Percentiles rank a stretch among this genome's conserved stretches.
Conservation (phyloP, 768 basidiomycete genomes). For the Trametes cinnabarina region DNA sequence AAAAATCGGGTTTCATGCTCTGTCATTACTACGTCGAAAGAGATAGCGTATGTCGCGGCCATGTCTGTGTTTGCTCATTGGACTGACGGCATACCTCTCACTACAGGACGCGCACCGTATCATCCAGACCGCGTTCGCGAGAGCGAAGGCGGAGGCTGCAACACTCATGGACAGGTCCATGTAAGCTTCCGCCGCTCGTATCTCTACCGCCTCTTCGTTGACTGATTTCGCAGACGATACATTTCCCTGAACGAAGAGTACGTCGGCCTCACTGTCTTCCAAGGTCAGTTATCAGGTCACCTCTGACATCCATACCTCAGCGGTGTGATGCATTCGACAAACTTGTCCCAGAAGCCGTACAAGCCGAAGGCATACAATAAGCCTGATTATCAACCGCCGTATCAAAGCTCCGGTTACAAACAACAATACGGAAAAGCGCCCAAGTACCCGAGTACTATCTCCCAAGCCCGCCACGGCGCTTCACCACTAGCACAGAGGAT, state of each 20-base stretch:
- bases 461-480: conserved; percentile 7
- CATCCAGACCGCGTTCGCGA: conserved; percentile 14
- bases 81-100: background rate
- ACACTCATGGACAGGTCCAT: conserved; percentile 9
- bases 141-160: conserved; percentile 6
- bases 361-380: conserved; percentile 17
- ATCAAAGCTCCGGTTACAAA: background rate
- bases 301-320: conserved; percentile 3
- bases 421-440: conserved; percentile 18
- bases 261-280: conserved; percentile 8
- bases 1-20: conserved; percentile 17
- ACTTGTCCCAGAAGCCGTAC: conserved; percentile 13
- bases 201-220: background rate
- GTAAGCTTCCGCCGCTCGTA: conserved; percentile 5
- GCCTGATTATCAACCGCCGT: background rate
- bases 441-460: conserved; percentile 11
- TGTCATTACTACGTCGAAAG: conserved; percentile 14
- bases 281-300: conserved; percentile 16
- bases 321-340: conserved; percentile 15
- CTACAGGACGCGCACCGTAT: conserved; percentile 15
- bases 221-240: conserved; percentile 4
- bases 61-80: background rate
- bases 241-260: conserved; percentile 22
- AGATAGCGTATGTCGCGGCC: conserved; percentile 12
- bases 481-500: conserved; percentile 10